Evolutionary conservation across 352 stramenopile genomes (phyloP).

Genomic region (Peronospora farinosa): DNA sequence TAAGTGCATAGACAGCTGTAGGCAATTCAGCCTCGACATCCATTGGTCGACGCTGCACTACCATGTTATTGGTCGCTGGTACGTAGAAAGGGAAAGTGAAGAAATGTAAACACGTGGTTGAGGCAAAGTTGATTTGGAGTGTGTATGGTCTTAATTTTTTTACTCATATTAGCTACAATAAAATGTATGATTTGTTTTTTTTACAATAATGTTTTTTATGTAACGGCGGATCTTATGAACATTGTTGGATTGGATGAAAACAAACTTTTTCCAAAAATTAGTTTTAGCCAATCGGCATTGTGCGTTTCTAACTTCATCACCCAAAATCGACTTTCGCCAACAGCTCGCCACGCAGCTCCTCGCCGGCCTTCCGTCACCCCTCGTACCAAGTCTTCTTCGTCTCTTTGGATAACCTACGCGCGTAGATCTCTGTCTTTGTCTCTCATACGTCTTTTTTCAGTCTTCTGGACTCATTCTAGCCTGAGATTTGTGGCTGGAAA

Average conservation of each 20-base stretch:
- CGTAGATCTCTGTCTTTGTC: neutral
- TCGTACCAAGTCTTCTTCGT: neutral
- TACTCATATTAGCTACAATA: no score
- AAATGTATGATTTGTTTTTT: no score
- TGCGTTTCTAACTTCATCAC: neutral
- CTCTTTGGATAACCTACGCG: neutral
- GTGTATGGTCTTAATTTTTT: neutral
- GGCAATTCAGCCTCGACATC: conserved; percentile 54
- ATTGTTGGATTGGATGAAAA: conserved; percentile 15
- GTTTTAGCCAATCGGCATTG: conserved; percentile 18
- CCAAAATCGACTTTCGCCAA: conserved; percentile 13
- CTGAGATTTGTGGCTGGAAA: conserved; percentile 9
- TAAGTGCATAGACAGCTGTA: conserved; percentile 48
- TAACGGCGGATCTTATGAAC: neutral
- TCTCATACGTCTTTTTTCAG: neutral
- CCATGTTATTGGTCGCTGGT: conserved; percentile 20
- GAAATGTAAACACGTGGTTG: no score
- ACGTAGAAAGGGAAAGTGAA: neutral
- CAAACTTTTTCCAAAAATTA: neutral
- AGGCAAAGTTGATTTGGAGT: neutral
- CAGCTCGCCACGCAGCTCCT: conserved; percentile 12
- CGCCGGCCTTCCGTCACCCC: neutral
- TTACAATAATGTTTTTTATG: no score
- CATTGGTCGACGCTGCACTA: conserved; percentile 41
- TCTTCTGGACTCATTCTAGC: conserved; percentile 7